Evolutionary conservation across 148 eudicot species (phyloP).

Genomic region (Amaranthus palmeri): DNA sequence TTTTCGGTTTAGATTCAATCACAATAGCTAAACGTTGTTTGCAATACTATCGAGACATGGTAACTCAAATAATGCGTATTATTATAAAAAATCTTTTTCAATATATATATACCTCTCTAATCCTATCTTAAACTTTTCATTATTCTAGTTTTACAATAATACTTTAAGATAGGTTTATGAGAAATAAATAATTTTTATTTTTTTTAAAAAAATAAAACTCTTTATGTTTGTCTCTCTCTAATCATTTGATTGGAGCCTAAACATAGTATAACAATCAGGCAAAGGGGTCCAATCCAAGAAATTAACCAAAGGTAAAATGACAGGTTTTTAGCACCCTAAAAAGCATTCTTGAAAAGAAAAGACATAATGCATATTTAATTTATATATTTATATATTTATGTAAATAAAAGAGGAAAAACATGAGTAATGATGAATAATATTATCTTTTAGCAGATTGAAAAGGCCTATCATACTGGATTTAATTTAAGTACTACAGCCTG

Average conservation of each 20-base stretch:
- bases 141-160: background rate
- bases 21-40: no score
- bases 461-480: conserved; percentile 5
- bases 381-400: no score
- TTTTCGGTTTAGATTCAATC: no score
- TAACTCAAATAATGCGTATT: no score
- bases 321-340: background rate
- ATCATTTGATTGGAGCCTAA: conserved; percentile 36
- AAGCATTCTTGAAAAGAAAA: background rate
- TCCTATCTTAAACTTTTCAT: no score
- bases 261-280: conserved; percentile 18
- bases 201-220: background rate
- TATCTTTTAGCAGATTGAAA: background rate
- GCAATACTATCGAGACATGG: no score
- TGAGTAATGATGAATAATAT: background rate
- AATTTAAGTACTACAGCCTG: conserved; percentile 24
- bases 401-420: background rate
- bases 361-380: background rate
- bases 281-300: background rate
- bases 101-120: no score
- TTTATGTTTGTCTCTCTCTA: conserved; percentile 22
- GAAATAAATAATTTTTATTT: background rate
- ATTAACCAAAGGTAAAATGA: conserved; percentile 21
- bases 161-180: background rate
- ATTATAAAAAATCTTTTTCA: no score